Evolutionary conservation across 257 asterid genomes (phyloP), one percentile per base, ranked within the genome.

Genomic region (Plantago ovata): DNA sequence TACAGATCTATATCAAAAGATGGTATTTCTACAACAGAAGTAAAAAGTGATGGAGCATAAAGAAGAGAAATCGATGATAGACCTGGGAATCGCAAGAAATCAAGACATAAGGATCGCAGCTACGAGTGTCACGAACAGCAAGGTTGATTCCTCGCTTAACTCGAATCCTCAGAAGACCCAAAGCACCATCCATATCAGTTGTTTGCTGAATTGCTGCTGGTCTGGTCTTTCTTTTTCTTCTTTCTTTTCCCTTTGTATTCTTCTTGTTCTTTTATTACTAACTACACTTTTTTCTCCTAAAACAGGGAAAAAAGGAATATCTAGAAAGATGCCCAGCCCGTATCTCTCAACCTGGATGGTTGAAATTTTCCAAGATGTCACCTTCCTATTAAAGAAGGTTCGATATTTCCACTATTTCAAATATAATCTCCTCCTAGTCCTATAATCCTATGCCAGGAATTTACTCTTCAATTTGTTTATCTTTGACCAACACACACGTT

Each of bases 81-180:
- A 81, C 97, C 88, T 84, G 86, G 22, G 75, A 62, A 24, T 63
- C 94, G 64, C 84, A 77, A 52, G 76, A 54, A 66, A 90, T 38
- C 12, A 81, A 80, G 53, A 81, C 87, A 28, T 87, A 90, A 47
- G 98, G 98, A 67, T 87, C 98, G 54, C 96, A 87, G 70, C 77
- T 80, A 38, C 72, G 60, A 2, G 82, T 62, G 70, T 90, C 98
- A 12, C 94, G 91, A 20, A 81, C 80, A 0, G 90, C 94, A 18
- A 90, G 86, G 38, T 84, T 83, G 69, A 81, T 76, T 14, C 98
- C 96, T 62, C 61, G 63, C 0, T 66, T 61, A 50, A 83, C 79
- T 13, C 93, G 79, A 57, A 90, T 75, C 73, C 75, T 68, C 1
- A 87, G 55, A 56, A 84, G 89, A 18, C 89, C 95, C 74, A 69